phyloP scores from a whole-genome alignment of 352 stramenopile species.

The Phytophthora gonapodyides region DNA sequence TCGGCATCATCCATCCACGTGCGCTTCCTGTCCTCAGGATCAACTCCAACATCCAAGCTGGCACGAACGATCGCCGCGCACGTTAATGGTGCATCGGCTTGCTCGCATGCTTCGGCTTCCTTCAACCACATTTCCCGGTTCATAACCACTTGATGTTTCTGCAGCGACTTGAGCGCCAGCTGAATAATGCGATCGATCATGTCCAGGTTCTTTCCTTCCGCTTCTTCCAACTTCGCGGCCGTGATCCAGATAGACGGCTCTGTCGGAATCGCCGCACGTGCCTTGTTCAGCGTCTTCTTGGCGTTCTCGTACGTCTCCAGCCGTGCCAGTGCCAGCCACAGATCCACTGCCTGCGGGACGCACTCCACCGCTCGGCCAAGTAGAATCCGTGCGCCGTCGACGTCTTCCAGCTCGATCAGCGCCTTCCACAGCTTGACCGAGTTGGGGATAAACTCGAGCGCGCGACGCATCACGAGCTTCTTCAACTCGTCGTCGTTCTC shows the following conservation, averaged over 20 bases:
- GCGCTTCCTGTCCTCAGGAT: slow-evolving; percentile 95
- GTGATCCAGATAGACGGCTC: slow-evolving; percentile 99
- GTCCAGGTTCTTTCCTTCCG: slow-evolving; percentile 90
- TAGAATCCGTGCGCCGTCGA: slow-evolving; percentile 95
- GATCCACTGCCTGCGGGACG: slow-evolving; percentile 96
- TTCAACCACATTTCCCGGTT: slow-evolving; percentile 97
- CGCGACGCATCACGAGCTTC: slow-evolving; percentile 90
- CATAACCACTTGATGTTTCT: slow-evolving; percentile 91
- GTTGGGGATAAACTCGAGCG: slow-evolving; percentile 96
- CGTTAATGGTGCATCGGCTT: slow-evolving; percentile 90
- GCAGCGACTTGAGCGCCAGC: slow-evolving; percentile 87
- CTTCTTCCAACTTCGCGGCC: slow-evolving; percentile 98
- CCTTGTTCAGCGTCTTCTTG: slow-evolving; percentile 97
- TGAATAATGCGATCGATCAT: slow-evolving; percentile 88
- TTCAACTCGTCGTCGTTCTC: slow-evolving; percentile 90
- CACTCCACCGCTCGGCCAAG: slow-evolving; percentile 98
- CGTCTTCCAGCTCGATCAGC: slow-evolving; percentile 97
- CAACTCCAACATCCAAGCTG: slow-evolving; percentile 95
- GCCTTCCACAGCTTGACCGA: slow-evolving; percentile 99
- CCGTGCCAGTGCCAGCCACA: slow-evolving; percentile 98
- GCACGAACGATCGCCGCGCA: slow-evolving; percentile 94
- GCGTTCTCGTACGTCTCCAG: slow-evolving; percentile 99
- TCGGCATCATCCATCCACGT: slow-evolving; percentile 99
- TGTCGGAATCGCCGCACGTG: slow-evolving; percentile 92
- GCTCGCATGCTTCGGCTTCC: slow-evolving; percentile 95